phyloP scores from a whole-genome alignment of 2,329 filamentous ascomycete species.

The Clarireedia monteithiana region DNA sequence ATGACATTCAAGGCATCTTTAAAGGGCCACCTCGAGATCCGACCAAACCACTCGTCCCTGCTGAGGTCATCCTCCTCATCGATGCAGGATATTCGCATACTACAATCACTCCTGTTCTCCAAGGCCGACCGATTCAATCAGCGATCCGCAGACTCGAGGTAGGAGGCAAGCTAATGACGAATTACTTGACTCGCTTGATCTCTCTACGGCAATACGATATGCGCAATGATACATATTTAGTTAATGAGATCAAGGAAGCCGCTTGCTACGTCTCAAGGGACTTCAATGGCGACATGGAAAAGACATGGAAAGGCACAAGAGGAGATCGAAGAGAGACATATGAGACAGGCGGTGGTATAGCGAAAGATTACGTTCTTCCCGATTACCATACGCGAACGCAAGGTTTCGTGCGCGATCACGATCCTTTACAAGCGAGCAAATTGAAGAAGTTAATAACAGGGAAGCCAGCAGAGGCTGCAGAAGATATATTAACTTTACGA shows the following conservation, averaged over 20 bases:
- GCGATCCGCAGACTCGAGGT: slow-evolving; percentile 81
- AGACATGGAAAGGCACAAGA: slow-evolving; percentile 71
- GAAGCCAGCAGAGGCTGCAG: slow-evolving; percentile 42
- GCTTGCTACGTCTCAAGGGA: slow-evolving; percentile 76
- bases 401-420: slow-evolving; percentile 71
- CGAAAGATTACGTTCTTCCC: slow-evolving; percentile 86
- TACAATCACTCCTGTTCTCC: slow-evolving; percentile 78
- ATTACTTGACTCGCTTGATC: slow-evolving; percentile 82
- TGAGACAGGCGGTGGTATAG: slow-evolving; percentile 47
- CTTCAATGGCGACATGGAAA: slow-evolving; percentile 71
- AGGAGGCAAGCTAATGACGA: slow-evolving; percentile 88
- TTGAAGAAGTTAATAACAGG: slow-evolving; percentile 36
- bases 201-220: slow-evolving; percentile 92
- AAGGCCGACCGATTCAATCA: slow-evolving; percentile 70
- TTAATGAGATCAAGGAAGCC: slow-evolving; percentile 93
- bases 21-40: slow-evolving; percentile 46
- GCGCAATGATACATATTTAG: slow-evolving; percentile 85
- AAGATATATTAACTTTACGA: slow-evolving; percentile 78
- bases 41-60: slow-evolving; percentile 43
- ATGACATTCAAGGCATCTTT: slow-evolving; percentile 64
- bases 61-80: slow-evolving; percentile 78
- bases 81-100: slow-evolving; percentile 93
- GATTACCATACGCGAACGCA: slow-evolving; percentile 57
- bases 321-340: slow-evolving; percentile 47
- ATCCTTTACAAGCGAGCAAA: slow-evolving; percentile 53